These are phyloP conservation scores for Diaporthe ampelina DNA, from an alignment of 2,329 filamentous ascomycete species.

Conservation along the genomic window DNA sequence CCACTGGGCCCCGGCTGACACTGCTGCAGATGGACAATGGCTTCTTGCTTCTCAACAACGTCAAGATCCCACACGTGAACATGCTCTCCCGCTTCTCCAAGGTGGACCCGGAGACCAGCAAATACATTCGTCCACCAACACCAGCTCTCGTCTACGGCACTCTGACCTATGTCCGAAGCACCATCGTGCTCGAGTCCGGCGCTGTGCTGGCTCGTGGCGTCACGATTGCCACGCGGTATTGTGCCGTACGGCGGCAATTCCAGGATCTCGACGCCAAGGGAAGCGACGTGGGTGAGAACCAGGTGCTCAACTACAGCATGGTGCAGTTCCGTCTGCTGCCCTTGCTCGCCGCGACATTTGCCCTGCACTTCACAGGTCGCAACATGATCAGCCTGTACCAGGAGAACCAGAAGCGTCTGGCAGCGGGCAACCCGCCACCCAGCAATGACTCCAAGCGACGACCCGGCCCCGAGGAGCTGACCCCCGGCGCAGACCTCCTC, in stretches of 20 bases:
- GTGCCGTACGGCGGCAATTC: slow-evolving; percentile 82
- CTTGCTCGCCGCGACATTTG: slow-evolving; percentile 80
- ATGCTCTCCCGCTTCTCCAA: slow-evolving; percentile 81
- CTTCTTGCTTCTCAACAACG: slow-evolving; percentile 81
- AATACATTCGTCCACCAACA: slow-evolving; percentile 76
- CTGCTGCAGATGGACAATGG: slow-evolving; percentile 77
- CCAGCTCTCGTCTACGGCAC: slow-evolving; percentile 81
- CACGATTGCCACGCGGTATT: slow-evolving; percentile 83
- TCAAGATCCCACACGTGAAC: slow-evolving; percentile 80
- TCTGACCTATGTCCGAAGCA: slow-evolving; percentile 80
- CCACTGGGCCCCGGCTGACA: not conserved
- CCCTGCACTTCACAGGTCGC: slow-evolving; percentile 84
- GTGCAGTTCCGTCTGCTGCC: slow-evolving; percentile 82
- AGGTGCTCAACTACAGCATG: slow-evolving; percentile 86
- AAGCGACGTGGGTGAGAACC: slow-evolving; percentile 72
- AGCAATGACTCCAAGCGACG: slow-evolving; percentile 60
- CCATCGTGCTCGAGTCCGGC: slow-evolving; percentile 81
- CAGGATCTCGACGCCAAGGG: slow-evolving; percentile 76
- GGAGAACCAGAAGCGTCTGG: slow-evolving; percentile 79
- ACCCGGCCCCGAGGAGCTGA: slow-evolving; percentile 77
- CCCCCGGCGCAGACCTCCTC: slow-evolving; percentile 75
- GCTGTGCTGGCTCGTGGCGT: slow-evolving; percentile 80
- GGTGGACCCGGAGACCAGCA: slow-evolving; percentile 76
- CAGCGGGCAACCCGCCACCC: slow-evolving; percentile 51
- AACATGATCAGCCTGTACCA: slow-evolving; percentile 82